These are phyloP conservation scores for Magnaporthales sp. DNA, from an alignment of 2,329 filamentous ascomycete genomes.

Conservation along the genomic window DNA sequence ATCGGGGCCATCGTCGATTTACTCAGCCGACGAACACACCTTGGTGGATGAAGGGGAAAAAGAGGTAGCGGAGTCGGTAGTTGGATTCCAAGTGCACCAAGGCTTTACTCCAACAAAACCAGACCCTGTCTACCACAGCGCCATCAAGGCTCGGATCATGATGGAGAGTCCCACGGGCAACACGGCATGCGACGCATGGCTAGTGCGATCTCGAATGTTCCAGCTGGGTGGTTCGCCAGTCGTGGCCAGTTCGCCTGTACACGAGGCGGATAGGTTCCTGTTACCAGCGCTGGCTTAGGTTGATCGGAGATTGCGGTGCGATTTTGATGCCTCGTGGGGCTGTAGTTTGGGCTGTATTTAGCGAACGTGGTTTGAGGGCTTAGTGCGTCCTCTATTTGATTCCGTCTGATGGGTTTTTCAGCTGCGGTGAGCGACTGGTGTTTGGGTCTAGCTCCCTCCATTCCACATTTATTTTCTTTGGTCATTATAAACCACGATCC, in stretches of 20 bases:
- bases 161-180: background rate
- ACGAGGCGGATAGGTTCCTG: background rate
- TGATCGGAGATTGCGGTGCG: background rate
- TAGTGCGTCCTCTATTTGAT: background rate
- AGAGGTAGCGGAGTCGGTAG: background rate
- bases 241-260: background rate
- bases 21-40: background rate
- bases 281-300: background rate
- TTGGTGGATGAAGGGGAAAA: background rate
- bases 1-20: background rate
- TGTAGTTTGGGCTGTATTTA: background rate
- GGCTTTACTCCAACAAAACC: background rate
- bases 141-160: background rate
- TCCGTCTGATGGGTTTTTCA: background rate
- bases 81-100: background rate
- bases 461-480: background rate
- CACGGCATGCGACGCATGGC: background rate
- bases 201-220: constrained; percentile 1
- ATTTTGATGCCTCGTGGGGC: background rate
- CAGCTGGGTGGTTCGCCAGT: background rate
- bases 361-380: background rate
- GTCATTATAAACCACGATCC: background rate
- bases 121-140: background rate
- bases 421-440: background rate
- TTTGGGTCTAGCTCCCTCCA: background rate